phyloP scores from a whole-genome alignment of 192 early-diverging fungal genomes.

The Pecoramyces ruminantium region DNA sequence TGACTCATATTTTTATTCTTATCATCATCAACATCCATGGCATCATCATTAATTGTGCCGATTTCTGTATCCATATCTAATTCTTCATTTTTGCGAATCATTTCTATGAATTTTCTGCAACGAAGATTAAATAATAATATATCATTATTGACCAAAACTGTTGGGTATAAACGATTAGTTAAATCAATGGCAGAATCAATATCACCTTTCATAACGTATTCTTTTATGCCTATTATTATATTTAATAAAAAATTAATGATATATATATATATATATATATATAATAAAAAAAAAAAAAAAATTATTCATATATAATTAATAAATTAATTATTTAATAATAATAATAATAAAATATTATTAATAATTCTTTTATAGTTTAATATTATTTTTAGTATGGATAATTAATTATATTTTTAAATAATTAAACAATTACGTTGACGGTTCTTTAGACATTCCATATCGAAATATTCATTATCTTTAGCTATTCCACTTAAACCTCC shows the following conservation, averaged over 20 bases:
- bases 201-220: conserved; percentile 46
- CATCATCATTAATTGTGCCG: conserved; percentile 10
- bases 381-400: background rate
- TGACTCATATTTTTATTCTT: conserved; percentile 1
- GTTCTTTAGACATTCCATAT: background rate
- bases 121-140: conserved; percentile 57
- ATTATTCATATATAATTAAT: no score
- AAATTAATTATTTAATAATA: no score
- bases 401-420: no score
- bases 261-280: no score
- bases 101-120: conserved; percentile 77
- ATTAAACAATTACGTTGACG: conserved; percentile 1
- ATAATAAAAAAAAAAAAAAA: no score
- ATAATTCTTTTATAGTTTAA: background rate
- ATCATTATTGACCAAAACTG: conserved; percentile 36
- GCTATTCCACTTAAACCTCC: conserved; percentile 9
- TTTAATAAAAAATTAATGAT: no score
- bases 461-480: conserved; percentile 12
- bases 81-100: conserved; percentile 33
- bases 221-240: conserved; percentile 22
- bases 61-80: conserved; percentile 14
- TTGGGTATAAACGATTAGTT: conserved; percentile 48
- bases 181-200: conserved; percentile 57
- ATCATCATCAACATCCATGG: conserved; percentile 4
- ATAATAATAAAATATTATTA: background rate